A percentile compares a stretch with the other conserved stretches of the same genome.
These are phyloP conservation scores for Harrya chromipes DNA, from an alignment of 768 basidiomycete genomes.

Conservation along the genomic window DNA sequence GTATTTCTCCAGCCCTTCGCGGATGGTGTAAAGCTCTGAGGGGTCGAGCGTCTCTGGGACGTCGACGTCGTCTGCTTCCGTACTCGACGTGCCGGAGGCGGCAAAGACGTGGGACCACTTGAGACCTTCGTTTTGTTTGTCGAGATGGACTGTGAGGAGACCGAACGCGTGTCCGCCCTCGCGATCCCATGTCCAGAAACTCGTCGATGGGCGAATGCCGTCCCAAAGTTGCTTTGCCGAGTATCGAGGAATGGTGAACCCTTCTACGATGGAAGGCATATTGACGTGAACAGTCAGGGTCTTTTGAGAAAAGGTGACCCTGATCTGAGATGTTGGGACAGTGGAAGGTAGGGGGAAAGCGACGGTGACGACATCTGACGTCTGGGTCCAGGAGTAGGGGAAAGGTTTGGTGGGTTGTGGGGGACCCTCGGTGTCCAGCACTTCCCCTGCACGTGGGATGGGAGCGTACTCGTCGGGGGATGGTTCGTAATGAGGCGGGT, in stretches of 20 bases:
- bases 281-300: constrained; percentile 65
- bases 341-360: constrained; percentile 78
- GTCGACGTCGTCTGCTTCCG: constrained; percentile 49
- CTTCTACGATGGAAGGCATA: constrained; percentile 26
- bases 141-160: constrained; percentile 77
- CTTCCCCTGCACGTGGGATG: constrained; percentile 62
- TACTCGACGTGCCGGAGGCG: constrained; percentile 35
- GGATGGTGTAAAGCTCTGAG: constrained; percentile 72
- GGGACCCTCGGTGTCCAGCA: constrained; percentile 39
- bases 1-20: constrained; percentile 84
- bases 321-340: constrained; percentile 61
- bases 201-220: constrained; percentile 67
- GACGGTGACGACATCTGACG: constrained; percentile 76
- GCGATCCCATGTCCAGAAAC: constrained; percentile 92
- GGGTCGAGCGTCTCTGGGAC: constrained; percentile 90
- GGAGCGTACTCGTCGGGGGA: constrained; percentile 64
- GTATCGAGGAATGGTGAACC: constrained; percentile 52
- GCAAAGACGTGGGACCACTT: constrained; percentile 89
- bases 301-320: constrained; percentile 59
- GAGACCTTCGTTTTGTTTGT: constrained; percentile 79
- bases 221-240: constrained; percentile 74
- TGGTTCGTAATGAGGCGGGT: constrained; percentile 48
- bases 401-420: constrained; percentile 50
- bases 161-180: constrained; percentile 67
- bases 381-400: constrained; percentile 94